Evolutionary conservation across 2,329 filamentous ascomycete genomes (phyloP), one percentile per base, ranked within the genome.

Genomic region (Hypocreales sp.): DNA sequence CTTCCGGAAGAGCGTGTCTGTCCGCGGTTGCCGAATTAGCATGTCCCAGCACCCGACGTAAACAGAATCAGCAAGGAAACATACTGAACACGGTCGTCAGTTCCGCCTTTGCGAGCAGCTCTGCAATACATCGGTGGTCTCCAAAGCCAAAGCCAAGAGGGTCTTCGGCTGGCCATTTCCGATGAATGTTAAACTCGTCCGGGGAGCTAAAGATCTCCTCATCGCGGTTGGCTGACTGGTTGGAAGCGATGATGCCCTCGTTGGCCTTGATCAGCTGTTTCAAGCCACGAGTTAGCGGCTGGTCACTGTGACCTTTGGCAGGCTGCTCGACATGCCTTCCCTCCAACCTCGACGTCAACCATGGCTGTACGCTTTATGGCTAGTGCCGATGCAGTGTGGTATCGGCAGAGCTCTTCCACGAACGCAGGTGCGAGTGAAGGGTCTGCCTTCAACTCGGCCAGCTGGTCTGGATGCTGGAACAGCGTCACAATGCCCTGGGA

Each of bases 391-490:
- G 51, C 56, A 1, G 58, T 61, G 34, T 64, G 59, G 34, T 47
- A 65, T 6, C 61, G 48, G 34, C 56, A 61, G 1, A 65, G 48
- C 39, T 66, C 61, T 23, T 60, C 51, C 0, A 66, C 59, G 22
- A 66, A 63, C 0, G 35, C 30, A 3, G 29, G 38, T 2, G 50
- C 43, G 10, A 56, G 48, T 0, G 41, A 44, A 0, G 58, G 53
- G 20, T 61, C 38, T 4, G 39, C 33, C 30, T 55, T 58, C 2
- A 64, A 41, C 20, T 56, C 47, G 1, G 38, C 45, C 2, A 62
- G 46, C 34, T 61, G 59, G 1, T 41, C 30, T 0, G 59, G 58
- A 24, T 64, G 45, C 28, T 59, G 49, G 11, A 56, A 43, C 5
- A 64, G 50, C 4, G 54, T 57, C 0, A 59, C 46, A 7, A 63